These are phyloP conservation scores for Desmodesmus armatus DNA, from an alignment of 139 green algal genomes.

Conservation along the genomic window DNA sequence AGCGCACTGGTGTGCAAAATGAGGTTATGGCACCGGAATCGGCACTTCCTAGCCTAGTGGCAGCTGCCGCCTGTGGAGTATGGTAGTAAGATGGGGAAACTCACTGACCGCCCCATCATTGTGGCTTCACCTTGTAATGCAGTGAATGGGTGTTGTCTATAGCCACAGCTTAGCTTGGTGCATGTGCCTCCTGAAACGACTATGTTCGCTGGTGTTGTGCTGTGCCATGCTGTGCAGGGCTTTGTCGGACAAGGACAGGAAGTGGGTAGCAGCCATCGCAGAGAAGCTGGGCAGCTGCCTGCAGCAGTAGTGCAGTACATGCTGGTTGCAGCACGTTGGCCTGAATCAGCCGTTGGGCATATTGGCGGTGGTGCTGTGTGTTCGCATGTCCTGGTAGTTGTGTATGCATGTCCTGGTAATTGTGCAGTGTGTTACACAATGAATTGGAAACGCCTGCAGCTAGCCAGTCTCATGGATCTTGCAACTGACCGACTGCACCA, in stretches of 20 bases:
- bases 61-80: not conserved
- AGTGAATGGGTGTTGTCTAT: no score
- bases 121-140: not conserved
- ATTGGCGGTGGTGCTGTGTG: not conserved
- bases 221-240: constrained; percentile 45
- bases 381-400: not conserved
- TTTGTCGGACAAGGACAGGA: constrained; percentile 67
- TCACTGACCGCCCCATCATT: not conserved
- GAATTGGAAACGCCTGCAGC: not conserved
- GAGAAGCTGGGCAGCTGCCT: constrained; percentile 62
- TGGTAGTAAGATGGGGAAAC: no score
- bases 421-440: not conserved
- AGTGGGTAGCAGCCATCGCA: constrained; percentile 68
- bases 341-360: not conserved
- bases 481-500: not conserved
- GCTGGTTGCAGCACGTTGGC: not conserved
- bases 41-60: not conserved
- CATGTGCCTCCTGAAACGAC: not conserved
- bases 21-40: no score
- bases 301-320: not conserved
- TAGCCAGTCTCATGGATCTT: not conserved
- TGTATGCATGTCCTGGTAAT: not conserved
- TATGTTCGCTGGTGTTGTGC: constrained; percentile 9
- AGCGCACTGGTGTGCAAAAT: no score
- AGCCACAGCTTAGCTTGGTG: not conserved